These are phyloP conservation scores for Phanerodontia chrysosporium DNA, from an alignment of 768 basidiomycete species.

Conservation along the genomic window DNA sequence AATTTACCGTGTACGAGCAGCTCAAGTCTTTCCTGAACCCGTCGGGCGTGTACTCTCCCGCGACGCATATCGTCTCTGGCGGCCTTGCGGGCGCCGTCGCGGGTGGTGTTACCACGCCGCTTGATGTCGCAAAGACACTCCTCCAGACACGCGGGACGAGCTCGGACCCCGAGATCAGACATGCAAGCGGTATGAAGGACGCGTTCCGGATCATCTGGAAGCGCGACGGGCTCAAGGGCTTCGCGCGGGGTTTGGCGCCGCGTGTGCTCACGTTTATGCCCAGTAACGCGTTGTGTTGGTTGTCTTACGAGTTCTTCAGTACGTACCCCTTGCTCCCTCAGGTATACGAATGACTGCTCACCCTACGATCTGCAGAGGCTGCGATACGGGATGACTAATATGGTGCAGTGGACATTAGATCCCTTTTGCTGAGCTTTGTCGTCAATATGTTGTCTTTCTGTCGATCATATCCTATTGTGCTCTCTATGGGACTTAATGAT, in stretches of 20 bases:
- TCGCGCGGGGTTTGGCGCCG: constrained; percentile 83
- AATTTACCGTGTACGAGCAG: constrained; percentile 95
- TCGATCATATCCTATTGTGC: constrained; percentile 2
- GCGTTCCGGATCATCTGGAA: constrained; percentile 86
- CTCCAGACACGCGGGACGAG: constrained; percentile 93
- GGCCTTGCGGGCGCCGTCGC: constrained; percentile 92
- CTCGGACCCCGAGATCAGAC: constrained; percentile 79
- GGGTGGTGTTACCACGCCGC: constrained; percentile 91
- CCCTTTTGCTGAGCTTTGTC: neutral
- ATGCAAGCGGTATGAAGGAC: constrained; percentile 78
- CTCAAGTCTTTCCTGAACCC: constrained; percentile 87
- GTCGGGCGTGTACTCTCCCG: constrained; percentile 81
- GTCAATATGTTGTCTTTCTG: neutral
- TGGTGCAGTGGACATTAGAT: neutral
- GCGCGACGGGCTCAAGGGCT: constrained; percentile 82
- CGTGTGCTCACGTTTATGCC: constrained; percentile 94
- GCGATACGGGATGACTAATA: constrained; percentile 19
- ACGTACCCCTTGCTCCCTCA: constrained; percentile 33
- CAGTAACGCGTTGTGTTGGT: constrained; percentile 95
- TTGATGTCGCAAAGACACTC: constrained; percentile 97
- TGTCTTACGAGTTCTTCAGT: constrained; percentile 99
- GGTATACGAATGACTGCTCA: neutral
- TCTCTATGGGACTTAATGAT: constrained; percentile 5
- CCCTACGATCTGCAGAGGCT: constrained; percentile 18
- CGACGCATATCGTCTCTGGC: constrained; percentile 88